Conservation (phyloP, 1,284 basidiomycete species). For the Ceratobasidium sp. region DNA sequence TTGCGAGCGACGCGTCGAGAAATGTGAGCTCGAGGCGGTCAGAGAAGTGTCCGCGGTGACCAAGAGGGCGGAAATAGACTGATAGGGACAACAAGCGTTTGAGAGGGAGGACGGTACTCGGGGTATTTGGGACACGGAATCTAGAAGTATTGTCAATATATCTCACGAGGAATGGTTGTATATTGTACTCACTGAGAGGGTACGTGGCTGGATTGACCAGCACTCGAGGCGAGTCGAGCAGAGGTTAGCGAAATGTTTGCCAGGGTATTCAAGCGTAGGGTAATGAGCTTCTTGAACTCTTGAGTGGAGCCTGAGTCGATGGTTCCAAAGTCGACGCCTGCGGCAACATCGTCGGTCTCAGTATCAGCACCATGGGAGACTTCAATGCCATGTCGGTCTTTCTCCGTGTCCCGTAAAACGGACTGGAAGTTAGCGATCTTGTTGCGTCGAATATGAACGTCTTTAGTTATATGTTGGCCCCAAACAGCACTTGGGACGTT, state of each 20-base stretch:
- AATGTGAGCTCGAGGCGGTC: constrained; percentile 59
- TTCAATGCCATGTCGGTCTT: constrained; percentile 62
- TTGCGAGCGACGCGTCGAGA: constrained; percentile 53
- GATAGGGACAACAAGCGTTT: constrained; percentile 28
- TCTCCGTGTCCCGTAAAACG: constrained; percentile 62
- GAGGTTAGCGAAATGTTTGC: constrained; percentile 41
- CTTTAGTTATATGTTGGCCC: constrained; percentile 55
- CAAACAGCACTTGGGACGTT: constrained; percentile 56
- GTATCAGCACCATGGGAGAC: constrained; percentile 51
- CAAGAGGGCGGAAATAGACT: constrained; percentile 46
- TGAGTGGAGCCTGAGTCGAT: constrained; percentile 52
- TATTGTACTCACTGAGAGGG: constrained; percentile 36
- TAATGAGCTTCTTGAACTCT: constrained; percentile 49
- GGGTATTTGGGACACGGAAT: constrained; percentile 41
- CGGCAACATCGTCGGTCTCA: constrained; percentile 51
- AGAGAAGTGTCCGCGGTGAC: constrained; percentile 64
- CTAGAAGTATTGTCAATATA: constrained; percentile 42
- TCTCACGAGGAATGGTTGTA: constrained; percentile 10
- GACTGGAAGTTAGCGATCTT: constrained; percentile 58
- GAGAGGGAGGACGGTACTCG: constrained; percentile 19
- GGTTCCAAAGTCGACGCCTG: constrained; percentile 60
- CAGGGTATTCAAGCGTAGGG: constrained; percentile 48
- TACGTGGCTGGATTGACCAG: constrained; percentile 30
- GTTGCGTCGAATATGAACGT: constrained; percentile 56
- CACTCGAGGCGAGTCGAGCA: constrained; percentile 44